Base-by-base conservation (phyloP, 225 moss, liverwort and hornwort species). In the Bryoerythrophyllum caledonicum region DNA sequence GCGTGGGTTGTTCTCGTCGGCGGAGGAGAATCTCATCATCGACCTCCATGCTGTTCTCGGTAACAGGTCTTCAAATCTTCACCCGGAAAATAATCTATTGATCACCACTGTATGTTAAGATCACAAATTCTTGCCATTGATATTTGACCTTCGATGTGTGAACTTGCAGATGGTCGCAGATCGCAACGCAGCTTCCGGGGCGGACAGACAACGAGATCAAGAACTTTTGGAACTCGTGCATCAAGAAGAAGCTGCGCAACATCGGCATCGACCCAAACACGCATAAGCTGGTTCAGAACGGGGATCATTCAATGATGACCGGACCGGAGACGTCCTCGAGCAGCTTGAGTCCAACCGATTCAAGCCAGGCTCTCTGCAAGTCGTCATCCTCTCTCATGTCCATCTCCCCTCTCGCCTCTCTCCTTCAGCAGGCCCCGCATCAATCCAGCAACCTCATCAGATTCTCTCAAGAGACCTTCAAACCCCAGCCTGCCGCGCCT, bases 171-270 rank as follows among this genome's bases (percentile, higher is more conserved):
- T 97, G 96, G 96, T 97, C 96, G 52, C 92, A 94, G 66, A 97
- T 97, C 52, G 96, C 96, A 46, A 87, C 91, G 20, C 92, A 92
- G 74, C 82, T 97, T 23, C 96, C 96, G 0, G 96, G 96, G 3
- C 91, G 96, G 43, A 97, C 96, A 12, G 96, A 97, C 82, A 97
- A 97, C 79, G 96, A 97, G 74, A 97, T 97, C 0, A 97, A 97
- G 68, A 97, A 97, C 80, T 94, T 94, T 70, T 97, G 96, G 96
- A 97, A 97, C 69, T 97, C 96, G 1, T 97, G 94, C 85, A 94
- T 97, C 80, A 97, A 97, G 82, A 94, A 94, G 83, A 97, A 94
- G 71, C 76, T 97, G 17, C 88, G 94, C 4, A 92, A 82, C 70
- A 85, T 91, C 54, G 96, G 96, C 46, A 92, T 94, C 65, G 96